Evolutionary conservation across 768 basidiomycete species (phyloP).

Genomic region (Porphyrellus cyaneotinctus): DNA sequence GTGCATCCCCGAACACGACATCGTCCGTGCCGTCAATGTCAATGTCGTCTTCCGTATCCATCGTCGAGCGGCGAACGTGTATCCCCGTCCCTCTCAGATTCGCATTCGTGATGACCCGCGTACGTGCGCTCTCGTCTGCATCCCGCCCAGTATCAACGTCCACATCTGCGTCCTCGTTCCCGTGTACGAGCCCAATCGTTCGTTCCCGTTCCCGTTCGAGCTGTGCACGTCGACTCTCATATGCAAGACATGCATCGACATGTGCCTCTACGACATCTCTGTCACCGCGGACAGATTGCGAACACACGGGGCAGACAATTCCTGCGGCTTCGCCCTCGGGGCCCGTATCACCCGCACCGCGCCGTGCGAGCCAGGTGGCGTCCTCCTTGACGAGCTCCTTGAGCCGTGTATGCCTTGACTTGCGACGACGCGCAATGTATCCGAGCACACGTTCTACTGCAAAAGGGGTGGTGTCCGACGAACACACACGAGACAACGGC

Average conservation of each 20-base stretch:
- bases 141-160: slow-evolving; percentile 38
- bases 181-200: slow-evolving; percentile 29
- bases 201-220: slow-evolving; percentile 29
- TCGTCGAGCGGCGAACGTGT: slow-evolving; percentile 50
- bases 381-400: slow-evolving; percentile 66
- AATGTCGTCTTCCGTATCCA: slow-evolving; percentile 74
- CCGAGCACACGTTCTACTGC: slow-evolving; percentile 53
- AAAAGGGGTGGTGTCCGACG: slow-evolving; percentile 21
- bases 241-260: slow-evolving; percentile 72
- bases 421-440: slow-evolving; percentile 64
- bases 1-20: slow-evolving; percentile 58
- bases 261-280: slow-evolving; percentile 74
- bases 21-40: slow-evolving; percentile 79
- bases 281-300: slow-evolving; percentile 54
- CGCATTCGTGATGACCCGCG: slow-evolving; percentile 33
- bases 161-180: slow-evolving; percentile 28
- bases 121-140: slow-evolving; percentile 38
- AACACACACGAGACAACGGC: slow-evolving; percentile 24
- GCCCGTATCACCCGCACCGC: slow-evolving; percentile 29
- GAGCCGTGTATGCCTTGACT: slow-evolving; percentile 60
- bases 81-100: slow-evolving; percentile 63
- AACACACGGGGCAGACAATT: slow-evolving; percentile 69
- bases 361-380: slow-evolving; percentile 29
- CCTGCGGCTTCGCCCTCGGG: slow-evolving; percentile 37
- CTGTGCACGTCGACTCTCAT: slow-evolving; percentile 42